Conservation (phyloP, 768 basidiomycete species). For the Lactifluus pinguis region DNA sequence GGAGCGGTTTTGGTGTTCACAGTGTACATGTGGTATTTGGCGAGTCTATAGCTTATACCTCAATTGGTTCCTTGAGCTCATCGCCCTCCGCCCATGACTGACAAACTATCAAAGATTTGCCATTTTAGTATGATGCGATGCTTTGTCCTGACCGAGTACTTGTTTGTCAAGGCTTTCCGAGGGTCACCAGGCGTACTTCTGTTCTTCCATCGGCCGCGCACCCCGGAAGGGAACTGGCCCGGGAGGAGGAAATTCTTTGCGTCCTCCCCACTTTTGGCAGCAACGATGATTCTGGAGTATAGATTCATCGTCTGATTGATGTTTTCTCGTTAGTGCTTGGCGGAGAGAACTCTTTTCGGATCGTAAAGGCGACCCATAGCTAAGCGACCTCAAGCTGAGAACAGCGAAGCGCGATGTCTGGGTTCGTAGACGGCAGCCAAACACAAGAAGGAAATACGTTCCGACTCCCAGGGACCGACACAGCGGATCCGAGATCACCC, state of each 20-base stretch:
- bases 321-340: neutral
- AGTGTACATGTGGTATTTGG: neutral
- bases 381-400: neutral
- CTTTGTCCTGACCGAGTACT: neutral
- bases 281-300: neutral
- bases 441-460: neutral
- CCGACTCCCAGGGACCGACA: neutral
- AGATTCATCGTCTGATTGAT: neutral
- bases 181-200: neutral
- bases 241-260: neutral
- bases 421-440: neutral
- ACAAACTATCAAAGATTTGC: too few species aligned
- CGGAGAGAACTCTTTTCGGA: neutral
- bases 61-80: neutral
- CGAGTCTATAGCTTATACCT: neutral
- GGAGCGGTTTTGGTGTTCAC: too few species aligned
- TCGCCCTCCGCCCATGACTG: neutral
- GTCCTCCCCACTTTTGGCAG: neutral
- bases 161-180: constrained; percentile 1
- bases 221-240: neutral
- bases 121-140: neutral
- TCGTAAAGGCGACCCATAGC: neutral
- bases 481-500: neutral
- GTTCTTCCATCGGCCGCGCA: neutral
- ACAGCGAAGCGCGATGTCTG: neutral